Evolutionary conservation across 192 early-diverging fungal species (phyloP).

Genomic region (Coemansia asiatica): DNA sequence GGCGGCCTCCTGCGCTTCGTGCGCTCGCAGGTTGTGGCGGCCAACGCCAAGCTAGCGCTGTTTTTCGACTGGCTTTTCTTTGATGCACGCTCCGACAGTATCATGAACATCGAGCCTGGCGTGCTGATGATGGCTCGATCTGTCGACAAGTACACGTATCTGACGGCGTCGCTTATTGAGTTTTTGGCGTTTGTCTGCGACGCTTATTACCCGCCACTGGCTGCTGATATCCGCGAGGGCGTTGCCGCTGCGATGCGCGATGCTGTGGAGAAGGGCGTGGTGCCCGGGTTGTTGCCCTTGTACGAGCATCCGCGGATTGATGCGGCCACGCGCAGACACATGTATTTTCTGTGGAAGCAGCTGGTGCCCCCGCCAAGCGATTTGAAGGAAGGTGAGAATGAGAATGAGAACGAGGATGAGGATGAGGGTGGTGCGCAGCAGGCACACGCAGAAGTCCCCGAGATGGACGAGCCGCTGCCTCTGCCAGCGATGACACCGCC

Average conservation of each 20-base stretch:
- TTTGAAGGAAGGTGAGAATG: neutral
- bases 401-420: neutral
- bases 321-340: slow-evolving; percentile 16
- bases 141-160: slow-evolving; percentile 61
- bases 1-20: slow-evolving; percentile 61
- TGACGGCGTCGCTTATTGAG: slow-evolving; percentile 69
- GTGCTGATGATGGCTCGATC: slow-evolving; percentile 74
- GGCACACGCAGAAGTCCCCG: neutral
- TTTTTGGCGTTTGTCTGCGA: slow-evolving; percentile 63
- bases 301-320: slow-evolving; percentile 44
- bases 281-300: slow-evolving; percentile 49
- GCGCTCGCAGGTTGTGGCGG: slow-evolving; percentile 59
- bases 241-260: slow-evolving; percentile 61
- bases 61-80: slow-evolving; percentile 82
- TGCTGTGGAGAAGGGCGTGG: slow-evolving; percentile 63
- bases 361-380: slow-evolving; percentile 21
- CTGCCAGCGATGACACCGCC: neutral
- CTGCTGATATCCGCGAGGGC: slow-evolving; percentile 51
- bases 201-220: slow-evolving; percentile 60
- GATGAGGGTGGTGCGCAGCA: neutral
- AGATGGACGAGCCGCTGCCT: slow-evolving; percentile 8
- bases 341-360: slow-evolving; percentile 38
- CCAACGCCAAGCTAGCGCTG: slow-evolving; percentile 71
- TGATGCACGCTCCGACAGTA: slow-evolving; percentile 61
- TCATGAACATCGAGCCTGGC: slow-evolving; percentile 75